Base-by-base conservation (phyloP, 2,329 filamentous ascomycete genomes). In the Mycosphaerella arachidis region DNA sequence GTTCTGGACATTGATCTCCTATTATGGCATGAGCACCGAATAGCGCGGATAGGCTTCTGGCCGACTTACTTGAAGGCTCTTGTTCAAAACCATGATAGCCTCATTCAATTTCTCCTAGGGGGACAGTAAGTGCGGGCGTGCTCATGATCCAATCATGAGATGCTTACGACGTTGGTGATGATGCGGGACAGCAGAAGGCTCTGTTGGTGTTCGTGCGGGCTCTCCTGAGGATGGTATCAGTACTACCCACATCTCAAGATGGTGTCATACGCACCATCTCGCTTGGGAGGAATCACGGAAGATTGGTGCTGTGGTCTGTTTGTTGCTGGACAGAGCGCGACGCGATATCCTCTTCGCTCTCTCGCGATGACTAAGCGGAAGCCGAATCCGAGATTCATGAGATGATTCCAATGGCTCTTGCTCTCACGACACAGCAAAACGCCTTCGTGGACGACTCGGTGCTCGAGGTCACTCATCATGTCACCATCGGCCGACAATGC, bases 1-100 rank as follows among this genome's bases (percentile, higher is more conserved):
- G 75, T 97, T 99, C 71, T 96, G 90, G 58, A 97, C 88, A 72
- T 97, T 97, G 82, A 97, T 97, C 67, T 97, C 93, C 90, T 96
- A 68, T 5, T 13, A n/a, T 6, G 13, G 18, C 8, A n/a, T n/a
- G 9, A 29, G 29, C 13, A 18, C 48, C 9, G 37, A 50, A 6
- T 27, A 37, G 27, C 27, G 13, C 46, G 33, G 27, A 31, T 4
- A 29, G 12, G 40, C 53, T 10, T 29, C 30, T n/a, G 20, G n/a
- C 12, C 1, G 7, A 59, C 55, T 48, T 75, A 92, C 91, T 77
- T 96, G 90, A 1, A 99, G 86, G 53, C 86, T 90, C 76, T 91
- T 96, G 77, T 97, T 99, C 83, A 97, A 85, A 55, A 93, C 87
- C 77, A 94, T 86, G 56, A 97, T 84, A 1, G 94, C 89, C 77